These are phyloP conservation scores for Kazachstania taianensis DNA, from an alignment of 805 yeast genomes.

Conservation along the genomic window DNA sequence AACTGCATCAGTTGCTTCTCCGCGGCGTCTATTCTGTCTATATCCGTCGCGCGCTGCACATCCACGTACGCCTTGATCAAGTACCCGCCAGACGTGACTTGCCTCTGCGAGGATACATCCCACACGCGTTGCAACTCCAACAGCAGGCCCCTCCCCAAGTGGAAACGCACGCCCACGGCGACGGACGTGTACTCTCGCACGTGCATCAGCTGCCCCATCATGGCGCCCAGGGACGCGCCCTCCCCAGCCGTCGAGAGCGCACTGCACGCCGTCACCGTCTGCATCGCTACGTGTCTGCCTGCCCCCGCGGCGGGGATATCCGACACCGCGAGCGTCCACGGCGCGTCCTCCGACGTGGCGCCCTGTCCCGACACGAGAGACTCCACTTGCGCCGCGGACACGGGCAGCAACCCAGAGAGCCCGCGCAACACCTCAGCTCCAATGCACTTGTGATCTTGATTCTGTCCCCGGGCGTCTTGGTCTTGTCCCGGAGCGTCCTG, in stretches of 20 bases:
- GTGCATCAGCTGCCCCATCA: slow-evolving; percentile 63
- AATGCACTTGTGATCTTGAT: too few species aligned
- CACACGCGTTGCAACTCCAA: slow-evolving; percentile 23
- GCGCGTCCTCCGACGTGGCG: too few species aligned
- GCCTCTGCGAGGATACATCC: slow-evolving; percentile 31
- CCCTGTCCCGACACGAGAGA: too few species aligned
- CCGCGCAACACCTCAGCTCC: too few species aligned
- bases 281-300: slow-evolving; percentile 46
- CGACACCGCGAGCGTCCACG: slow-evolving; percentile 54
- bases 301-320: slow-evolving; percentile 75
- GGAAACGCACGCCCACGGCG: slow-evolving; percentile 22
- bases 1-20: slow-evolving; percentile 50
- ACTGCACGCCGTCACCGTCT: slow-evolving; percentile 51
- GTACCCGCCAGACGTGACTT: slow-evolving; percentile 43
- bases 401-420: too few species aligned
- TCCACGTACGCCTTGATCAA: slow-evolving; percentile 61
- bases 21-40: slow-evolving; percentile 58
- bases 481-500: too few species aligned
- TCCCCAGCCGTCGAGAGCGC: slow-evolving; percentile 24
- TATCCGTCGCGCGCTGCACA: slow-evolving; percentile 61
- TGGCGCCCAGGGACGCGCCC: slow-evolving; percentile 27
- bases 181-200: slow-evolving; percentile 36
- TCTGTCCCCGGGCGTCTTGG: too few species aligned
- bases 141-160: slow-evolving; percentile 23
- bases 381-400: too few species aligned